Base-by-base conservation (phyloP, 1,139 yeast genomes). In the Suhomyces ambrosiae region DNA sequence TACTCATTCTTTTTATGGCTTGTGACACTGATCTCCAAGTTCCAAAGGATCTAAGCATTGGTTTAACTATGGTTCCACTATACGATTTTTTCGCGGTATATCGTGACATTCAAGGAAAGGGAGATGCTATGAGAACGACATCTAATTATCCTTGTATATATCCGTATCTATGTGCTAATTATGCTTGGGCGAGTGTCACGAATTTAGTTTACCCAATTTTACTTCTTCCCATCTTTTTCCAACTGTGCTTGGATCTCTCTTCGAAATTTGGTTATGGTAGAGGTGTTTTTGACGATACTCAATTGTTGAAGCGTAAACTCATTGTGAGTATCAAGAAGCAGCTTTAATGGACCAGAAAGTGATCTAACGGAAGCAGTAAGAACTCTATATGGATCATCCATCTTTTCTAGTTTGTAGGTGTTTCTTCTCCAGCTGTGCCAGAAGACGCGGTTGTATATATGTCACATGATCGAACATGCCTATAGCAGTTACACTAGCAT, bases 221-320 rank as follows among this genome's bases (percentile, higher is more conserved):
- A n/a, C n/a, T n/a, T n/a, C n/a, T n/a, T n/a, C n/a, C n/a, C n/a
- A n/a, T n/a, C n/a, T n/a, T n/a, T n/a, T n/a, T n/a, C n/a, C n/a
- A n/a, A n/a, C n/a, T n/a, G 12, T n/a, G 7, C 12, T 23, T 23
- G 12, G n/a, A 19, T 19, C 22, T 7, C 22, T 19, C 9, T 7
- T 12, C 28, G 19, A 16, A 47, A 33, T 17, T 40, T 42, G 7
- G 50, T 41, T 9, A 58, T 31, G 2, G 56, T 41, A 2, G 53
- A 42, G 7, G 61, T 40, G 38, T 58, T 58, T 33, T 58, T 58
- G 35, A 60, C 51, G 12, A 55, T 49, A 10, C 43, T 43, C 27
- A 58, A 40, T 35, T 63, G 61, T 38, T 58, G 68, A 4, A 53
- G 45, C 31, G 57, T 45, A 26, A 65, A 50, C 32, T 57, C 54